Percentiles rank a stretch among this genome's conserved stretches.
These are phyloP conservation scores for Tremella yokohamensis DNA, from an alignment of 768 basidiomycete genomes.

Conservation along the genomic window DNA sequence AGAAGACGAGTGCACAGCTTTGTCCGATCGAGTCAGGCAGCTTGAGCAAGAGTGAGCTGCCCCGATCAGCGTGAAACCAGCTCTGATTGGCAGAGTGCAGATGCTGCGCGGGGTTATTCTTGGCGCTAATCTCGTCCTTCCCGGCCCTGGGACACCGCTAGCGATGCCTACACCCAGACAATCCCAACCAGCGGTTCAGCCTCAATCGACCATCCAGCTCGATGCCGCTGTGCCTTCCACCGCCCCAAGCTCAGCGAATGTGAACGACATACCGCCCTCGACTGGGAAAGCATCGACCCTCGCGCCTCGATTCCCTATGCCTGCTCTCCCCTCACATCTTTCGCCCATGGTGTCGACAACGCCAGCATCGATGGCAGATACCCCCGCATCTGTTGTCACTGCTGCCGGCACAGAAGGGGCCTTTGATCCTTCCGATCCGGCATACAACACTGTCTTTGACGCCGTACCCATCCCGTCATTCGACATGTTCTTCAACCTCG, in stretches of 20 bases:
- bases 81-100: not conserved
- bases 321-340: too few species aligned
- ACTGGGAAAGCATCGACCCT: too few species aligned
- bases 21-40: slow-evolving; percentile 5
- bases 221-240: too few species aligned
- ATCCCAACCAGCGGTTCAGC: not conserved
- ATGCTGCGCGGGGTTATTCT: slow-evolving; percentile 4
- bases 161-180: not conserved
- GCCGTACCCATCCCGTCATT: slow-evolving; percentile 15
- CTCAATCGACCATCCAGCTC: too few species aligned
- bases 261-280: too few species aligned
- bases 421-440: not conserved
- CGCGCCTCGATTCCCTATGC: too few species aligned
- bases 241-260: too few species aligned
- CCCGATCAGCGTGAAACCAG: not conserved
- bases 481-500: slow-evolving; percentile 1
- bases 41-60: slow-evolving; percentile 20
- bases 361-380: too few species aligned
- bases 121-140: not conserved
- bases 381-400: too few species aligned
- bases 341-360: too few species aligned
- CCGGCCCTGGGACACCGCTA: too few species aligned
- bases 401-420: not conserved
- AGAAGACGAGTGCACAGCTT: slow-evolving; percentile 7
- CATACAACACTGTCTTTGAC: not conserved